phyloP scores from a whole-genome alignment of 23 red algal genomes.

The Pyropia haitanensis region DNA sequence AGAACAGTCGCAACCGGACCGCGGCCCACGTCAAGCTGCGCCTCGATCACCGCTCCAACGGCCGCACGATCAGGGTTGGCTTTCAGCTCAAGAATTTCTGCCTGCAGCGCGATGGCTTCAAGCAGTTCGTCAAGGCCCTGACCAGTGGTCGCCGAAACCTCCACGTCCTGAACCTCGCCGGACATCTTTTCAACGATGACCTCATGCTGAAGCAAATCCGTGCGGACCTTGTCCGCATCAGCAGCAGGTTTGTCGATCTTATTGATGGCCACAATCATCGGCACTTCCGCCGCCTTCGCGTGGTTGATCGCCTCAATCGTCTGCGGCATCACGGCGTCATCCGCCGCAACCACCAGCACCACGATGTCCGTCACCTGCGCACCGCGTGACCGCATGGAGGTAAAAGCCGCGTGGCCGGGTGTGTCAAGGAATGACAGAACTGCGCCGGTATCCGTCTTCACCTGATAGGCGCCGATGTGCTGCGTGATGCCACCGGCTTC shows the following conservation, averaged over 20 bases:
- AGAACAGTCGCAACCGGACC: constrained; percentile 2
- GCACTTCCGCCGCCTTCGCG: constrained; percentile 21
- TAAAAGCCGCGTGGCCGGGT: constrained; percentile 47
- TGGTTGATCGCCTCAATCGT: constrained; percentile 52
- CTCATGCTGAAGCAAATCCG: constrained; percentile 10
- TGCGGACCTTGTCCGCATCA: neutral
- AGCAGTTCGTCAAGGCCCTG: constrained; percentile 25
- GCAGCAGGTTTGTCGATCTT: constrained; percentile 28
- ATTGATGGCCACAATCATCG: constrained; percentile 56
- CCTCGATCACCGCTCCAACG: neutral
- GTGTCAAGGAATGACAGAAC: neutral
- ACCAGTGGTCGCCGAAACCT: constrained; percentile 34
- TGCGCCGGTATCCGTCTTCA: neutral
- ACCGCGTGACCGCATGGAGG: constrained; percentile 39
- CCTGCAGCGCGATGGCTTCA: constrained; percentile 43
- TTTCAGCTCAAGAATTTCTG: constrained; percentile 30
- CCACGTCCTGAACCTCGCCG: constrained; percentile 40
- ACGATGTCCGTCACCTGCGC: constrained; percentile 44
- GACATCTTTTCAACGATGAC: constrained; percentile 35
- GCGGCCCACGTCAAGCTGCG: constrained; percentile 1
- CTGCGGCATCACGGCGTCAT: constrained; percentile 56
- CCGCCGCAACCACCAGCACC: constrained; percentile 54
- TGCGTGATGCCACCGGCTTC: constrained; percentile 65
- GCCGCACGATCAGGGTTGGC: constrained; percentile 6
- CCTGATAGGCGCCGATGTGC: constrained; percentile 31